Conservation (phyloP, 176 grass and related monocot genomes). For the Aegilops sharonensis region DNA sequence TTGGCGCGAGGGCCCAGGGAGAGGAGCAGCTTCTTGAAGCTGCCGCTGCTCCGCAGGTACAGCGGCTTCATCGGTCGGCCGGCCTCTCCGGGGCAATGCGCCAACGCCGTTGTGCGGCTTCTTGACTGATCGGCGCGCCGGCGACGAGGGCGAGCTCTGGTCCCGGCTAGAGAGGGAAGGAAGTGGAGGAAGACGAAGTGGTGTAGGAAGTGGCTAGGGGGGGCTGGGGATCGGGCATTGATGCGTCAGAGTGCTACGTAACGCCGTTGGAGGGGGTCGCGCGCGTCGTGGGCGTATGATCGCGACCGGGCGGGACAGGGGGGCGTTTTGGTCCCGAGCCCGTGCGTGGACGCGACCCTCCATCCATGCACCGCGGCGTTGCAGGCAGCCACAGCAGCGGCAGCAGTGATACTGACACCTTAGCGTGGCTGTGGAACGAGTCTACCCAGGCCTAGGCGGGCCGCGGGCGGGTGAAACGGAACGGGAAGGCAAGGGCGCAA, state of each 20-base stretch:
- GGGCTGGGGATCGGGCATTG: conserved; percentile 16
- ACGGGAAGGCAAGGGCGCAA: not conserved
- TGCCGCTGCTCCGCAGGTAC: conserved; percentile 24
- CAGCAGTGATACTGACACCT: too few relatives aligned
- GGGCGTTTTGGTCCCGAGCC: conserved; percentile 11
- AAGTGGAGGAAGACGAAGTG: not conserved
- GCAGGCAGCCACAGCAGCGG: too few relatives aligned
- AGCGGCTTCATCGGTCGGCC: conserved; percentile 16
- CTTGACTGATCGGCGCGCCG: too few relatives aligned
- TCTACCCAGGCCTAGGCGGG: not conserved
- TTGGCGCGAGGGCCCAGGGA: conserved; percentile 29
- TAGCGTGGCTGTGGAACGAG: conserved; percentile 4
- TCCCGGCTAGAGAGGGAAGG: not conserved
- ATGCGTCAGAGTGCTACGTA: conserved; percentile 16
- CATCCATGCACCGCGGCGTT: not conserved
- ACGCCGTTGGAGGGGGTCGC: conserved; percentile 3
- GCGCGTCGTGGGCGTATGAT: conserved; percentile 10
- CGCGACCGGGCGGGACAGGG: not conserved
- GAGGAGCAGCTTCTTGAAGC: conserved; percentile 45
- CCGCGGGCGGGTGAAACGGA: not conserved
- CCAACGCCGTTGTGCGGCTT: too few relatives aligned
- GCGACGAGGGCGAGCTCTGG: too few relatives aligned
- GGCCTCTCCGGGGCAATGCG: not conserved
- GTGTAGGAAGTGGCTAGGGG: not conserved
- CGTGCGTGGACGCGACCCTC: conserved; percentile 5